Evolutionary conservation across 257 asterid genomes (phyloP).

Genomic region (Avicennia marina): DNA sequence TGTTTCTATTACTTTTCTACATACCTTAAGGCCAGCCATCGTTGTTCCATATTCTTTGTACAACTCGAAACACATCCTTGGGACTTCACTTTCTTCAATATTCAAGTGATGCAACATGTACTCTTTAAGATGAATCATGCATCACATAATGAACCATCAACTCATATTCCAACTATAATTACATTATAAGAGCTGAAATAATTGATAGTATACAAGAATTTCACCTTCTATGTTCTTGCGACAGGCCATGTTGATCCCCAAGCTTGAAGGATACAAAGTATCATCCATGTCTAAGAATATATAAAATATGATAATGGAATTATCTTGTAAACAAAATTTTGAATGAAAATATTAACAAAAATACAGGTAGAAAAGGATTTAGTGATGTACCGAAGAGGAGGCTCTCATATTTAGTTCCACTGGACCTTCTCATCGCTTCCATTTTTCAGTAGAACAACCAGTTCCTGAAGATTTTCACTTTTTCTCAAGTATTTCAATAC

Average conservation of each 20-base stretch:
- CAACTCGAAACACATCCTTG: slow-evolving; percentile 72
- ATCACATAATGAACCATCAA: neutral
- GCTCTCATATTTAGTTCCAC: slow-evolving; percentile 48
- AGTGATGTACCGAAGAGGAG: slow-evolving; percentile 53
- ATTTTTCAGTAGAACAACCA: slow-evolving; percentile 25
- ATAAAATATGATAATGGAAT: neutral
- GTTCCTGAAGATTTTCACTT: slow-evolving; percentile 6
- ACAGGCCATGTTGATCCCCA: slow-evolving; percentile 75
- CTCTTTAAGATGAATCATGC: slow-evolving; percentile 32
- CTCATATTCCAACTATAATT: neutral
- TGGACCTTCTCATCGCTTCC: slow-evolving; percentile 44
- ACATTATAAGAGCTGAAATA: neutral
- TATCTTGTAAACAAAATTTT: neutral
- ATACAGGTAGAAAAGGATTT: neutral
- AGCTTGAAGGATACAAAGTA: slow-evolving; percentile 78
- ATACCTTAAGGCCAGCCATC: slow-evolving; percentile 92
- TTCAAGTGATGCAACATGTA: slow-evolving; percentile 61
- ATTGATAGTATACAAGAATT: neutral
- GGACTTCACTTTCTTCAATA: slow-evolving; percentile 67
- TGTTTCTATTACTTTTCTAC: neutral
- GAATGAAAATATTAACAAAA: neutral
- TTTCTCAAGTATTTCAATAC: slow-evolving; percentile 10
- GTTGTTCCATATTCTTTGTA: slow-evolving; percentile 87
- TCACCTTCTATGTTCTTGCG: slow-evolving; percentile 76
- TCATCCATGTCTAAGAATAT: slow-evolving; percentile 75